Base-by-base conservation (phyloP, 2,329 filamentous ascomycete species). In the Hymenoscyphus albidus region DNA sequence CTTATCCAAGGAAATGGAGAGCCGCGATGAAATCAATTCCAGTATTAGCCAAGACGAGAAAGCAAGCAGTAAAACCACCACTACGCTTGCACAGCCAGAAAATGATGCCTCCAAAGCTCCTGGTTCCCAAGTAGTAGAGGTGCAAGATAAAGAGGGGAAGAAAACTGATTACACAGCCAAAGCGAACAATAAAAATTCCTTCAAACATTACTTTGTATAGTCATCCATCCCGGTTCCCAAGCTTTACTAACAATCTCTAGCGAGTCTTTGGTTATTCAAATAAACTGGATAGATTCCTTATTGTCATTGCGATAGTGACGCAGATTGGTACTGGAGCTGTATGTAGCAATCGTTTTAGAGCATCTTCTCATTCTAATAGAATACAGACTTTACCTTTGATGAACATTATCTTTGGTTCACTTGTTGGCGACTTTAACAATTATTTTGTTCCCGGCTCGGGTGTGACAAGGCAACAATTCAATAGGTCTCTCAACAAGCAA, bases 331-430 rank as follows among this genome's bases (percentile, higher is more conserved):
- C 65, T 51, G 73, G 73, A 32, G 61, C 68, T 40, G 71, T 72
- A 70, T 58, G 69, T 66, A 57, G 18, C 42, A 32, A 31, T 56
- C 6, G 3, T 10, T 42, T 18, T 2, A 38, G 14, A 61, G 40
- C 35, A 14, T 39, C 22, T 31, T 60, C 16, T 18, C 48, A 62
- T 62, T 56, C 61, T 69, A 60, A 62, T 61, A 54, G 39, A 56
- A 18, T 22, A 12, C 63, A 80, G 77, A 86, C 84, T 1, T 73
- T 87, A 58, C 85, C 85, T 0, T 69, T 88, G 58, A 84, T 87
- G 80, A 87, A 86, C 63, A 79, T 86, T 13, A 77, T 86, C 14
- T 86, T 86, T 71, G 84, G 83, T 27, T 60, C 66, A 32, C 62
- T 73, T 54, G 78, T 83, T 31, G 79, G 79, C 39, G 74, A 79